Conservation (phyloP, 805 yeast genomes). For the Sugiyamaella marilandica region DNA sequence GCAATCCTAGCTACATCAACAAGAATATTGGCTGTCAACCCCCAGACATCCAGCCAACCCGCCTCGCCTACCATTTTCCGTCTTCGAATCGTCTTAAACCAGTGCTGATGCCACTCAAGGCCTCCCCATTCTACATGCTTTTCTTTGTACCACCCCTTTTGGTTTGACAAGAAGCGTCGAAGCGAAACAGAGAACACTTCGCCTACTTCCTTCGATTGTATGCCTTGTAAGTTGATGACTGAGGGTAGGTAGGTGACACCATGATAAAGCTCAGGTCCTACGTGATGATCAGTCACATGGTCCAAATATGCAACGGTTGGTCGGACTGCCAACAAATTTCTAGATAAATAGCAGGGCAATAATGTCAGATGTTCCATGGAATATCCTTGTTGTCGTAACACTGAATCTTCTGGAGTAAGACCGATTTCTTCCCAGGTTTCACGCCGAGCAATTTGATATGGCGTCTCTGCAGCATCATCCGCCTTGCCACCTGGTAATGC, state of each 20-base stretch:
- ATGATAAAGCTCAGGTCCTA: background rate
- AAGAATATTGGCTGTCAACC: slow-evolving; percentile 39
- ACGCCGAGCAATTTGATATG: slow-evolving; percentile 70
- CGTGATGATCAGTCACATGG: background rate
- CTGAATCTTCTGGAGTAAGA: slow-evolving; percentile 28
- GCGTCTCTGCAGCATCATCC: slow-evolving; percentile 57
- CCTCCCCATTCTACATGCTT: slow-evolving; percentile 33
- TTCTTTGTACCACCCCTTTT: slow-evolving; percentile 22
- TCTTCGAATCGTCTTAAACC: slow-evolving; percentile 26
- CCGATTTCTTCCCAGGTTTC: slow-evolving; percentile 91
- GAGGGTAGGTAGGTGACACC: slow-evolving; percentile 19
- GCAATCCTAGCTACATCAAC: slow-evolving; percentile 37
- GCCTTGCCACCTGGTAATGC: slow-evolving; percentile 95
- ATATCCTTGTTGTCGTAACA: slow-evolving; percentile 42
- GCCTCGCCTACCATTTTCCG: slow-evolving; percentile 30
- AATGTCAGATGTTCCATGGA: slow-evolving; percentile 54
- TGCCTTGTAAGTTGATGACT: slow-evolving; percentile 12
- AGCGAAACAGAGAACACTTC: slow-evolving; percentile 29
- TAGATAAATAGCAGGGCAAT: slow-evolving; percentile 75
- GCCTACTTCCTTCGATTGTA: slow-evolving; percentile 30
- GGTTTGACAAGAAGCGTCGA: slow-evolving; percentile 21
- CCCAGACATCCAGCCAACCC: slow-evolving; percentile 36
- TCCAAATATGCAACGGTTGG: slow-evolving; percentile 49
- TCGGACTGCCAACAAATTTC: slow-evolving; percentile 76
- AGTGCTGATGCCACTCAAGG: slow-evolving; percentile 31